Conservation (phyloP, 345 rosid species). For the Eucalyptus polybractea region DNA sequence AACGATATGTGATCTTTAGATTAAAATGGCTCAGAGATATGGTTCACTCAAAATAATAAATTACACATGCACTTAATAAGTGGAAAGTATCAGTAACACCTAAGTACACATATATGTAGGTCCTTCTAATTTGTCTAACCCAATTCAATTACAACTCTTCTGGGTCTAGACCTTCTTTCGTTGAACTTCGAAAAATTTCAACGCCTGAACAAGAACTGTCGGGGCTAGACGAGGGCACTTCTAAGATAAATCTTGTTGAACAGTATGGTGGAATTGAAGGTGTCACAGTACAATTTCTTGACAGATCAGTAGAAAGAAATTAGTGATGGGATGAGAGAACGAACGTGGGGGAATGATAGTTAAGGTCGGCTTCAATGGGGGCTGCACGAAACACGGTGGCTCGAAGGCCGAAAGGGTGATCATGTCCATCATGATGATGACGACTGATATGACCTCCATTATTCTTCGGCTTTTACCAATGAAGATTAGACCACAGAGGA, state of each 20-base stretch:
- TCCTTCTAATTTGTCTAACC: not conserved
- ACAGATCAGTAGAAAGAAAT: not conserved
- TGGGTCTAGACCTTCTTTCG: not conserved
- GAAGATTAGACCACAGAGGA: not conserved
- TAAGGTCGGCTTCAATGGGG: not conserved
- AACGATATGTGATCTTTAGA: not conserved
- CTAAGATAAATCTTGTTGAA: not conserved
- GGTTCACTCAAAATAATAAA: not conserved
- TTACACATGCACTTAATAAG: not conserved
- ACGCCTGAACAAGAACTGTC: not conserved
- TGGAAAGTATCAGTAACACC: not conserved
- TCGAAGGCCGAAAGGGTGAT: not conserved
- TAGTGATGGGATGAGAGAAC: not conserved
- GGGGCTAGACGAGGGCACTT: not conserved
- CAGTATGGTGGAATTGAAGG: not conserved
- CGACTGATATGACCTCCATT: not conserved
- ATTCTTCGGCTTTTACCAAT: not conserved
- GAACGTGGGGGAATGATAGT: constrained; percentile 5
- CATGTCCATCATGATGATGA: not conserved
- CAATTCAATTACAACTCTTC: not conserved
- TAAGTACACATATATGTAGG: not conserved
- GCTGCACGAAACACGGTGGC: constrained; percentile 26
- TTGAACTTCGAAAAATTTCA: not conserved
- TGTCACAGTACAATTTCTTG: not conserved
- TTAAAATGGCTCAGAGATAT: not conserved